phyloP scores from a whole-genome alignment of 441 rosid species.

The Brassica balearica region DNA sequence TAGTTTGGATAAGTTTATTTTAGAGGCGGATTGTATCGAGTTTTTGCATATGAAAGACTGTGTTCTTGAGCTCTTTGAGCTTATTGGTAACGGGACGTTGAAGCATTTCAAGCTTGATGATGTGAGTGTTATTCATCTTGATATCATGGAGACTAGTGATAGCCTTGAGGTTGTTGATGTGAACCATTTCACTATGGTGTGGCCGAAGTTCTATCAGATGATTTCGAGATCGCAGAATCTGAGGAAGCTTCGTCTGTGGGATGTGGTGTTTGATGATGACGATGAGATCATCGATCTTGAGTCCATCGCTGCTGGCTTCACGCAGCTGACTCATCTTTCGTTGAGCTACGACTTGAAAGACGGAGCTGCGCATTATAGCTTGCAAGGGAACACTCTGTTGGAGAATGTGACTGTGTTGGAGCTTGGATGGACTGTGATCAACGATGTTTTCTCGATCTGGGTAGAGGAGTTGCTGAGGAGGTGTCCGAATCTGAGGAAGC shows the following conservation, averaged over 20 bases:
- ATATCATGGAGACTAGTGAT: conserved; percentile 69
- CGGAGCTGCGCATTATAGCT: conserved; percentile 60
- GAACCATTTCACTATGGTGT: conserved; percentile 69
- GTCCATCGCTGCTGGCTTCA: conserved; percentile 67
- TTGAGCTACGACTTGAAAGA: conserved; percentile 72
- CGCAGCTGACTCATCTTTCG: conserved; percentile 68
- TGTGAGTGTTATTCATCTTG: conserved; percentile 67
- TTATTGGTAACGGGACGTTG: conserved; percentile 74
- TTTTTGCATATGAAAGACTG: conserved; percentile 73
- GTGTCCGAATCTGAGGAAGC: conserved; percentile 69
- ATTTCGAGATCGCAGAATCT: conserved; percentile 72
- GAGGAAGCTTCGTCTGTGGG: conserved; percentile 80
- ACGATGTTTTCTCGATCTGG: conserved; percentile 69
- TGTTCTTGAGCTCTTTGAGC: conserved; percentile 71
- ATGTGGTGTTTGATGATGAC: conserved; percentile 69
- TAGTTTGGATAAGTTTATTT: conserved; percentile 71
- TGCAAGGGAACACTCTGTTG: conserved; percentile 61
- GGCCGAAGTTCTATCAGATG: conserved; percentile 83
- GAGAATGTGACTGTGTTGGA: conserved; percentile 70
- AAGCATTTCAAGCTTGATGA: conserved; percentile 78
- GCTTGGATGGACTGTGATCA: conserved; percentile 78
- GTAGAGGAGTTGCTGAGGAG: conserved; percentile 67
- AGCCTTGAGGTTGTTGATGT: conserved; percentile 76
- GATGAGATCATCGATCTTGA: conserved; percentile 76
- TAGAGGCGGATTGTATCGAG: conserved; percentile 78